Conservation (phyloP, 176 grass and related monocot genomes). For the Triticum aestivum region DNA sequence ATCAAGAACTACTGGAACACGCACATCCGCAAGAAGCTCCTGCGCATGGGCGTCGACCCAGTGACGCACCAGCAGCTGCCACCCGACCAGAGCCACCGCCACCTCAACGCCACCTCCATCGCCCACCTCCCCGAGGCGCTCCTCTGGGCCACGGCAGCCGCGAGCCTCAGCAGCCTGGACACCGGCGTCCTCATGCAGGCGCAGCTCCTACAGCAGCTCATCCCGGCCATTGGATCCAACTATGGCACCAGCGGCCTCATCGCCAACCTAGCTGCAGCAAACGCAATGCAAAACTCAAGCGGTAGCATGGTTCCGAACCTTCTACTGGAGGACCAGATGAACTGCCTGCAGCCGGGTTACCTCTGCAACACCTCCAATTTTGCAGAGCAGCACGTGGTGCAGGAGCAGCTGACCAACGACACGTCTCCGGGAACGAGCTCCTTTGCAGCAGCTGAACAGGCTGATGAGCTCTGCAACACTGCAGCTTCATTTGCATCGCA, state of each 20-base stretch:
- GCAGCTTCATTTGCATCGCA: neutral
- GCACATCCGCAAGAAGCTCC: slow-evolving; percentile 70
- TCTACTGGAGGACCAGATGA: slow-evolving; percentile 18
- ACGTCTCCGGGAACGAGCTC: neutral
- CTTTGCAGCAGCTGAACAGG: neutral
- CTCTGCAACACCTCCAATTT: neutral
- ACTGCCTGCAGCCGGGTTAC: neutral
- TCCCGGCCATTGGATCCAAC: slow-evolving; percentile 6
- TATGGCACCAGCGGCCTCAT: neutral
- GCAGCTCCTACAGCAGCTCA: slow-evolving; percentile 40
- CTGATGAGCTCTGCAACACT: neutral
- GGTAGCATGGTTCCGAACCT: neutral
- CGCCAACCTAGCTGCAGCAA: neutral
- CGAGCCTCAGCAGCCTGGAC: slow-evolving; percentile 24
- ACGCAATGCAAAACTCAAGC: neutral
- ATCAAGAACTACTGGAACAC: slow-evolving; percentile 77
- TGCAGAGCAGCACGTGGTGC: neutral
- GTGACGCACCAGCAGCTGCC: slow-evolving; percentile 52
- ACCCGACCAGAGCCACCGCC: neutral
- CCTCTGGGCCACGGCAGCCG: neutral
- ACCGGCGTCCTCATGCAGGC: slow-evolving; percentile 8
- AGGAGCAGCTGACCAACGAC: neutral
- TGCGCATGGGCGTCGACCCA: slow-evolving; percentile 61
- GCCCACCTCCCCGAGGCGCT: neutral
- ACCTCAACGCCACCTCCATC: neutral